These are phyloP conservation scores for Nidularia pulvinata DNA, from an alignment of 768 basidiomycete species.

Conservation along the genomic window DNA sequence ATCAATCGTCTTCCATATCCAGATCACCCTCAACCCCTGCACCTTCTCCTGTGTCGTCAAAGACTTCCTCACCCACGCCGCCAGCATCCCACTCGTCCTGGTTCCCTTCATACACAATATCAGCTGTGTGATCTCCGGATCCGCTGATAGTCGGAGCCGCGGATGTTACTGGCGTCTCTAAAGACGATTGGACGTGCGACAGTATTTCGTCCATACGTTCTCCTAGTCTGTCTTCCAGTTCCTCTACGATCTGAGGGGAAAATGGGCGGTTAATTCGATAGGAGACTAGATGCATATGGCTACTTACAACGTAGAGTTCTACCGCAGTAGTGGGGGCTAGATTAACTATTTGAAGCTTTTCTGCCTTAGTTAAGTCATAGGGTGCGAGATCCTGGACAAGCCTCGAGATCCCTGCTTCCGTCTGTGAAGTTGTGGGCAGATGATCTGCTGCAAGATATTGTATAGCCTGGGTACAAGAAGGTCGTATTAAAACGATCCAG, in stretches of 20 bases:
- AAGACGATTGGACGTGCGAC: slow-evolving; percentile 38
- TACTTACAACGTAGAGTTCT: slow-evolving; percentile 86
- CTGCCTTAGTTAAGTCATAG: slow-evolving; percentile 83
- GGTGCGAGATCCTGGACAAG: slow-evolving; percentile 69
- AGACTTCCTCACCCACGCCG: slow-evolving; percentile 50
- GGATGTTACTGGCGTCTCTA: slow-evolving; percentile 2
- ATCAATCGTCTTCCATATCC: slow-evolving; percentile 61
- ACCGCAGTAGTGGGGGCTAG: slow-evolving; percentile 80
- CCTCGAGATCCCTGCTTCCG: slow-evolving; percentile 56
- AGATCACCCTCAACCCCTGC: slow-evolving; percentile 70
- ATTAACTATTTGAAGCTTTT: slow-evolving; percentile 93
- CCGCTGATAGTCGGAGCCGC: slow-evolving; percentile 1
- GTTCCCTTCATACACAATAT: slow-evolving; percentile 18
- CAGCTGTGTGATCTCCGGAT: not conserved
- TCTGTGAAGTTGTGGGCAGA: slow-evolving; percentile 69
- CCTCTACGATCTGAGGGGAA: slow-evolving; percentile 71
- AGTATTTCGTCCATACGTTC: slow-evolving; percentile 71
- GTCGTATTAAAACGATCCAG: not conserved
- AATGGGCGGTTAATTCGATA: not conserved
- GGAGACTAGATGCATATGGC: not conserved
- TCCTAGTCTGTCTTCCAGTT: slow-evolving; percentile 82
- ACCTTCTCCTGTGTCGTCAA: slow-evolving; percentile 69
- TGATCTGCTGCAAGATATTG: slow-evolving; percentile 78
- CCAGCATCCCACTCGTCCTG: slow-evolving; percentile 36
- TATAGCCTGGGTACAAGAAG: slow-evolving; percentile 59